A percentile compares a stretch with the other conserved stretches of the same genome.
Conservation (phyloP, 2,329 filamentous ascomycete genomes). For the Fusarium domesticum region DNA sequence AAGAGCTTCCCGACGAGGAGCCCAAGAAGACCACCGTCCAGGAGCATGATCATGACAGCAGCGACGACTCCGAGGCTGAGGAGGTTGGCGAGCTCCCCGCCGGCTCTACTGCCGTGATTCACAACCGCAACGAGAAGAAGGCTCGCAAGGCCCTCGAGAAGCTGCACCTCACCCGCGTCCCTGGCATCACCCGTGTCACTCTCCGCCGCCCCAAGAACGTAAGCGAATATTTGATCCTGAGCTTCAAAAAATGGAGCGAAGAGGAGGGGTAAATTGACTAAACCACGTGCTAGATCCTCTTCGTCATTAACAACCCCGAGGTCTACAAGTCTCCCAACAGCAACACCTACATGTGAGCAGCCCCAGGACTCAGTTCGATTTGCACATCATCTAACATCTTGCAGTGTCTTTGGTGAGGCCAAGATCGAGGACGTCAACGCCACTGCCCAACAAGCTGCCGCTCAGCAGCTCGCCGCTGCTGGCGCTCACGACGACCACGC, state of each 20-base stretch:
- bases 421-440: slow-evolving; percentile 99
- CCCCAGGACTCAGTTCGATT: not conserved
- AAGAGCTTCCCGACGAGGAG: slow-evolving; percentile 93
- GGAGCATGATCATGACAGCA: slow-evolving; percentile 65
- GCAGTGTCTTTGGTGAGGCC: slow-evolving; percentile 97
- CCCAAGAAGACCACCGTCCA: slow-evolving; percentile 76
- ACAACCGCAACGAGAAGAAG: slow-evolving; percentile 99
- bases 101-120: slow-evolving; percentile 84
- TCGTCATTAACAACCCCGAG: slow-evolving; percentile 99
- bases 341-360: slow-evolving; percentile 98
- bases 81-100: slow-evolving; percentile 79
- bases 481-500: slow-evolving; percentile 65
- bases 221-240: slow-evolving; percentile 47
- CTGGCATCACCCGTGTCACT: slow-evolving; percentile 97
- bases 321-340: slow-evolving; percentile 99
- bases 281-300: slow-evolving; percentile 70
- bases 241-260: slow-evolving; percentile 4
- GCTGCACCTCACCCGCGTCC: slow-evolving; percentile 92
- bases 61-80: slow-evolving; percentile 75
- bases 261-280: slow-evolving; percentile 19
- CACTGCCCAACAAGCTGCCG: slow-evolving; percentile 91
- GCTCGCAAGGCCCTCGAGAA: slow-evolving; percentile 99
- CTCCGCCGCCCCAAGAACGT: slow-evolving; percentile 98
- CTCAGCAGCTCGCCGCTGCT: slow-evolving; percentile 84
- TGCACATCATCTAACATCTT: slow-evolving; percentile 7